Percentiles rank a stretch among this genome's conserved stretches.
Evolutionary conservation across 2,329 filamentous ascomycete genomes (phyloP).

Genomic region (Fusarium sambucinum): DNA sequence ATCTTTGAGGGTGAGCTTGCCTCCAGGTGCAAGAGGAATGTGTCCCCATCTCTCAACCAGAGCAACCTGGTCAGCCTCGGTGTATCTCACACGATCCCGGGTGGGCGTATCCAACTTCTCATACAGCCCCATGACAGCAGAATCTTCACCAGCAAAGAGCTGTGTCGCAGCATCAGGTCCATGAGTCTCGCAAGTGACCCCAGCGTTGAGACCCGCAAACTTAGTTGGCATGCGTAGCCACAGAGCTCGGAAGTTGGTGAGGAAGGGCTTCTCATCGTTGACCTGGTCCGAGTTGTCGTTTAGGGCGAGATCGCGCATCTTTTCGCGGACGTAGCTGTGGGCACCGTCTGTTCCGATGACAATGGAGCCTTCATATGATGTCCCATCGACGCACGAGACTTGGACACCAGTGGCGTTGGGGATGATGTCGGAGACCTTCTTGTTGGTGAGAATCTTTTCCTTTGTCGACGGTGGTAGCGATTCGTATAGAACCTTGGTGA

Average conservation of each 20-base stretch:
- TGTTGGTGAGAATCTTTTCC: slow-evolving; percentile 15
- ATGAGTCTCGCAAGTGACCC: slow-evolving; percentile 51
- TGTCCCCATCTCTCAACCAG: slow-evolving; percentile 39
- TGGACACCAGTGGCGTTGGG: slow-evolving; percentile 10
- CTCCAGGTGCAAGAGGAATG: slow-evolving; percentile 29
- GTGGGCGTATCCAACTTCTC: slow-evolving; percentile 38
- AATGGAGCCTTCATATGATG: slow-evolving; percentile 33
- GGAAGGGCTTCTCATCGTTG: slow-evolving; percentile 50
- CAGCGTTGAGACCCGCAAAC: slow-evolving; percentile 26
- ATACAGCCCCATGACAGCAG: slow-evolving; percentile 34
- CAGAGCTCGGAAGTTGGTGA: slow-evolving; percentile 50
- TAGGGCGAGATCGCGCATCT: slow-evolving; percentile 48
- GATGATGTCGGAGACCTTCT: slow-evolving; percentile 37
- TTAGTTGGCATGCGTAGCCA: slow-evolving; percentile 52
- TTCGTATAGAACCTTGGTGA: slow-evolving; percentile 52
- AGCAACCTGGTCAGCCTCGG: slow-evolving; percentile 26
- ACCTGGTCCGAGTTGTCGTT: slow-evolving; percentile 16
- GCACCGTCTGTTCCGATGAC: slow-evolving; percentile 43
- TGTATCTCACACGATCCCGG: slow-evolving; percentile 26
- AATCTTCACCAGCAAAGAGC: slow-evolving; percentile 34
- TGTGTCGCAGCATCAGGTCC: slow-evolving; percentile 32
- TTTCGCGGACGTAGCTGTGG: slow-evolving; percentile 25
- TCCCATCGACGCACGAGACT: slow-evolving; percentile 40
- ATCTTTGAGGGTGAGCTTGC: slow-evolving; percentile 48
- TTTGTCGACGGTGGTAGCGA: slow-evolving; percentile 49